A percentile compares a stretch with the other conserved stretches of the same genome.
These are phyloP conservation scores for Arthrocladium fulminans DNA, from an alignment of 2,329 filamentous ascomycete genomes.

Conservation along the genomic window DNA sequence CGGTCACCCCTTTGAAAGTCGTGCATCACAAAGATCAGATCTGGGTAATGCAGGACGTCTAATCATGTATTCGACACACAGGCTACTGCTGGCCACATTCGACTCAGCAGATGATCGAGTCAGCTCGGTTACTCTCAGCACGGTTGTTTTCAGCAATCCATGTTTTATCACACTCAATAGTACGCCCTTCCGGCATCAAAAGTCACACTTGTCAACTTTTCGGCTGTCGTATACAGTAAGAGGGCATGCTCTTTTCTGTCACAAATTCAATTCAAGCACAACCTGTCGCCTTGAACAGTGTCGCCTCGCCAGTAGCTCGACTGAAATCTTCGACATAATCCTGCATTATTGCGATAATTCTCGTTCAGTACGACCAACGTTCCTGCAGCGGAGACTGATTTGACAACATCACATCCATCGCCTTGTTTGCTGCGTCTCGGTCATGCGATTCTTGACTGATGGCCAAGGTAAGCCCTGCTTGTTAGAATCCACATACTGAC, in stretches of 20 bases:
- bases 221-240: slow-evolving; percentile 9
- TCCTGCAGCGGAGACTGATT: not conserved
- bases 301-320: slow-evolving; percentile 10
- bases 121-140: slow-evolving; percentile 2
- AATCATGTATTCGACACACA: slow-evolving; percentile 7
- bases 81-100: slow-evolving; percentile 3
- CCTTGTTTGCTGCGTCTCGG: not conserved
- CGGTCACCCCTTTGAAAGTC: not conserved
- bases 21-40: not conserved
- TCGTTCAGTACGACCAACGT: not conserved
- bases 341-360: not conserved
- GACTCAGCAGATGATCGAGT: slow-evolving; percentile 1
- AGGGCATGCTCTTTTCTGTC: not conserved
- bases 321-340: not conserved
- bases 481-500: no score
- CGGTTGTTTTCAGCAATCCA: slow-evolving; percentile 6
- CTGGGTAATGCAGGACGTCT: not conserved
- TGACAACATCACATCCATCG: not conserved
- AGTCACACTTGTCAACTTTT: slow-evolving; percentile 9
- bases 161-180: slow-evolving; percentile 8
- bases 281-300: slow-evolving; percentile 2
- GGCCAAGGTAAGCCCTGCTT: no score
- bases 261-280: slow-evolving; percentile 6
- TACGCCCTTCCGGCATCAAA: slow-evolving; percentile 10
- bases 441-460: no score